These are phyloP conservation scores for Mytilinidion resinicola DNA, from an alignment of 495 filamentous ascomycete species.

Conservation along the genomic window DNA sequence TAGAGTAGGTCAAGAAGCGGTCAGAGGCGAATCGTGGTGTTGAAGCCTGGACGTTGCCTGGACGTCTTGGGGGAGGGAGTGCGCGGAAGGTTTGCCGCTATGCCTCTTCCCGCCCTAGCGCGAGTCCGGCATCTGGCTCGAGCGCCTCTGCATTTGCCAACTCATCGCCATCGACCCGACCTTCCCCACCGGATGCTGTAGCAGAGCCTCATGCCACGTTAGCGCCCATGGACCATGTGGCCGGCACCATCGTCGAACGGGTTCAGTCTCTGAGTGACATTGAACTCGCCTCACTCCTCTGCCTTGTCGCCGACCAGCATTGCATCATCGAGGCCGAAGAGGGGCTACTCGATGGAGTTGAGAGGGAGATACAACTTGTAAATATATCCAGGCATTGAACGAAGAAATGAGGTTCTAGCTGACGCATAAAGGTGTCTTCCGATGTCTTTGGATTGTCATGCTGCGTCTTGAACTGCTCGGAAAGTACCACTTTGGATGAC, in stretches of 20 bases:
- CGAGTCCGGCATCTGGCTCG: too few relatives aligned
- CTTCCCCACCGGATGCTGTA: not conserved
- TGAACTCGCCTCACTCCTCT: constrained; percentile 79
- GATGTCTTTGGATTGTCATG: constrained; percentile 65
- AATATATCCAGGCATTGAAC: not conserved
- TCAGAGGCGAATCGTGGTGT: too few relatives aligned
- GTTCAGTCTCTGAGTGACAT: constrained; percentile 75
- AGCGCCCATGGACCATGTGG: constrained; percentile 53
- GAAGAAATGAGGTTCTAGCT: too few relatives aligned
- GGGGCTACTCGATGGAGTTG: constrained; percentile 54
- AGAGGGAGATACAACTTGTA: constrained; percentile 68
- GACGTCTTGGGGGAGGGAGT: too few relatives aligned
- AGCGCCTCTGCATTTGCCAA: too few relatives aligned
- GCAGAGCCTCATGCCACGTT: not conserved
- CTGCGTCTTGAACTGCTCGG: constrained; percentile 63
- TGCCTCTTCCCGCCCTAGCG: too few relatives aligned
- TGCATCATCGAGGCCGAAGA: constrained; percentile 75
- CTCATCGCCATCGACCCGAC: too few relatives aligned
- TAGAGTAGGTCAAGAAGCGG: too few relatives aligned
- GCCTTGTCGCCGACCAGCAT: constrained; percentile 71
- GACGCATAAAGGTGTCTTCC: constrained; percentile 49
- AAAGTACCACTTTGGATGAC: constrained; percentile 68
- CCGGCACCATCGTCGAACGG: constrained; percentile 48
- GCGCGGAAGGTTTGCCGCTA: too few relatives aligned
- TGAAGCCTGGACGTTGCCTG: too few relatives aligned